Base-by-base conservation (phyloP, 495 filamentous ascomycete genomes). In the Neurospora sp. region DNA sequence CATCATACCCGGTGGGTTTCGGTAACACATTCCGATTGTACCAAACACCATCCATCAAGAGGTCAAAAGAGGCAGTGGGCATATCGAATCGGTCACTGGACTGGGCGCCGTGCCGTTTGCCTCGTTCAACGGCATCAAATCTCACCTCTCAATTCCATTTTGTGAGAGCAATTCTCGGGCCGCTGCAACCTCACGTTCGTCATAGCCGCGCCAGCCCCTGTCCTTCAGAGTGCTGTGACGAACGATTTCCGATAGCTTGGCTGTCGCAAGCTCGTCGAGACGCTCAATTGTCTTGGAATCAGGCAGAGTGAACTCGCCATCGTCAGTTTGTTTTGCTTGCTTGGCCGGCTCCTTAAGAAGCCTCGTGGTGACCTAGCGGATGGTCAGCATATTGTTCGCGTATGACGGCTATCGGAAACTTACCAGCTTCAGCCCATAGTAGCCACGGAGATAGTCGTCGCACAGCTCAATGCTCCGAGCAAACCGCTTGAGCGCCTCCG, bases 391-490 rank as follows among this genome's bases (percentile, higher is more conserved):
- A 13, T 48, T 11, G 11, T 38, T 24, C n/a, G n/a, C 9, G 11
- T 17, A 36, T 13, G 5, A 69, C 34, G 39, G 17, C n/a, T n/a
- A 34, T 15, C 24, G 40, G 39, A 28, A 42, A 71, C 89, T 74
- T 81, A 96, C 93, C 81, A 96, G 77, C 78, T 92, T 92, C 72
- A 99, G 84, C 31, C 96, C 96, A 81, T 98, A 98, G 78, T 92
- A 94, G 2, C 95, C 96, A 72, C 96, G 89, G 72, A 98, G 80
- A 81, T 98, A 98, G 79, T 92, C 91, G 72, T 96, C 92, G 79
- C 94, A 98, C 38, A 99, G 88, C 83, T 99, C 96, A 73, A 98
- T 88, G 77, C 93, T 96, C 74, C 96, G 87, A 74, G 92, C 92
- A 78, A 96, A 98, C 74, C 94, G 87, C 73, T 92, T 90, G 70